A percentile compares a stretch with the other conserved stretches of the same genome.
Evolutionary conservation across 768 basidiomycete genomes (phyloP).

Genomic region (Auricularia sp.): DNA sequence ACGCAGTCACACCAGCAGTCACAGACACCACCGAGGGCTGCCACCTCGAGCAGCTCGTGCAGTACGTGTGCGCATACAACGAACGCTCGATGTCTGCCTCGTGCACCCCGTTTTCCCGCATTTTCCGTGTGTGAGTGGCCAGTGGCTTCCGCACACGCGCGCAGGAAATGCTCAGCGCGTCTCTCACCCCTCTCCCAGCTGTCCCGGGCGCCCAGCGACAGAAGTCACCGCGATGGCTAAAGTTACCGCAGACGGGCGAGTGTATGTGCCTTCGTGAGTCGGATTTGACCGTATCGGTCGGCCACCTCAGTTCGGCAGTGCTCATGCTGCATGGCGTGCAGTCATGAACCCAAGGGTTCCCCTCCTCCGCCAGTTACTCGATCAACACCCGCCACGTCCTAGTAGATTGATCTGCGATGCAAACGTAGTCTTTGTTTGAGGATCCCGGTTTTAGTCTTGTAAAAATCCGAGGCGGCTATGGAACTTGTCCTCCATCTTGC

Average conservation of each 20-base stretch:
- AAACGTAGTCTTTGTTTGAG: no score
- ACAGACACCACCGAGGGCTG: background rate
- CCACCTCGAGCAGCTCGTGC: background rate
- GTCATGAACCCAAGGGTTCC: background rate
- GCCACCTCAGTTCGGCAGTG: background rate
- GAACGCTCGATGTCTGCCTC: constrained; percentile 22
- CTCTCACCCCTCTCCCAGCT: constrained; percentile 34
- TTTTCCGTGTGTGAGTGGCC: constrained; percentile 58
- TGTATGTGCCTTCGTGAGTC: background rate
- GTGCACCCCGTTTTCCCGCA: constrained; percentile 66
- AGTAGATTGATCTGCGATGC: background rate
- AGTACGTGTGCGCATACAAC: background rate
- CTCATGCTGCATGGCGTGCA: background rate
- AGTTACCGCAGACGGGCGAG: constrained; percentile 27
- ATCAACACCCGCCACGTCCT: background rate
- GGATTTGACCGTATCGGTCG: background rate
- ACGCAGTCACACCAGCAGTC: background rate
- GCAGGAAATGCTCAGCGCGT: background rate
- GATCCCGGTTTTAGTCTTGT: no score
- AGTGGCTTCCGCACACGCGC: background rate
- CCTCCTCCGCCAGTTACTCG: background rate
- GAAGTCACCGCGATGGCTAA: constrained; percentile 56
- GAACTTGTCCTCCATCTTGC: no score
- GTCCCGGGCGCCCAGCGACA: constrained; percentile 51
- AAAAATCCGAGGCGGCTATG: no score